Evolutionary conservation across 2,329 filamentous ascomycete species (phyloP).

Genomic region (Biscogniauxia sp.): DNA sequence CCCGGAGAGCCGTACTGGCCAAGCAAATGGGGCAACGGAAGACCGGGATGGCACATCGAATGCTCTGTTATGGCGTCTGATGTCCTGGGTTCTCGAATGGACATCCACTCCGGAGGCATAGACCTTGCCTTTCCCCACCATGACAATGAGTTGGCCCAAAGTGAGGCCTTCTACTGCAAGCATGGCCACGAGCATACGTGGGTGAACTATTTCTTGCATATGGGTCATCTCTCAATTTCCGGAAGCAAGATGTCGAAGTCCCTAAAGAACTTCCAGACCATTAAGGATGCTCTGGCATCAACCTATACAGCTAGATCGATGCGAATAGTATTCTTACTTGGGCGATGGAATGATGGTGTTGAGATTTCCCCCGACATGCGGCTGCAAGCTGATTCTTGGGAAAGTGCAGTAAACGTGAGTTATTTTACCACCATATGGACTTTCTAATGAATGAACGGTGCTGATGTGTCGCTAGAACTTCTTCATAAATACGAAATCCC

Average conservation of each 20-base stretch:
- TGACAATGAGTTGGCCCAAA: conserved; percentile 79
- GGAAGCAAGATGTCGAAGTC: conserved; percentile 96
- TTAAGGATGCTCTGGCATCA: conserved; percentile 71
- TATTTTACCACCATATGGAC: not conserved
- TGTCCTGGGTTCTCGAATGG: conserved; percentile 79
- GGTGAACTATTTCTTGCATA: conserved; percentile 96
- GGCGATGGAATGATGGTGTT: conserved; percentile 85
- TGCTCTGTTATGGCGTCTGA: conserved; percentile 95
- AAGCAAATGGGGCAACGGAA: conserved; percentile 81
- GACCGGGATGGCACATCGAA: conserved; percentile 96
- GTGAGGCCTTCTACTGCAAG: conserved; percentile 66
- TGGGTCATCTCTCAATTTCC: conserved; percentile 86
- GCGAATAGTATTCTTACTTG: conserved; percentile 83
- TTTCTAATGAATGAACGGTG: not conserved
- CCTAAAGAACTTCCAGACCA: conserved; percentile 93
- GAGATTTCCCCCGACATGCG: conserved; percentile 86
- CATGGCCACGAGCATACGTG: conserved; percentile 63
- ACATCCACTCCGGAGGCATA: conserved; percentile 90
- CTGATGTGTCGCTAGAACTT: conserved; percentile 47
- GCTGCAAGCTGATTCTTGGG: conserved; percentile 72
- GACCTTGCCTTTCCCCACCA: conserved; percentile 91
- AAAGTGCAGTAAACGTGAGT: conserved; percentile 67
- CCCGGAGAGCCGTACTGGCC: conserved; percentile 89
- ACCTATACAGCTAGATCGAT: conserved; percentile 75
- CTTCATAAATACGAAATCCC: conserved; percentile 56